phyloP scores from a whole-genome alignment of 2,329 filamentous ascomycete species.

The Phyllosticta citriasiana region DNA sequence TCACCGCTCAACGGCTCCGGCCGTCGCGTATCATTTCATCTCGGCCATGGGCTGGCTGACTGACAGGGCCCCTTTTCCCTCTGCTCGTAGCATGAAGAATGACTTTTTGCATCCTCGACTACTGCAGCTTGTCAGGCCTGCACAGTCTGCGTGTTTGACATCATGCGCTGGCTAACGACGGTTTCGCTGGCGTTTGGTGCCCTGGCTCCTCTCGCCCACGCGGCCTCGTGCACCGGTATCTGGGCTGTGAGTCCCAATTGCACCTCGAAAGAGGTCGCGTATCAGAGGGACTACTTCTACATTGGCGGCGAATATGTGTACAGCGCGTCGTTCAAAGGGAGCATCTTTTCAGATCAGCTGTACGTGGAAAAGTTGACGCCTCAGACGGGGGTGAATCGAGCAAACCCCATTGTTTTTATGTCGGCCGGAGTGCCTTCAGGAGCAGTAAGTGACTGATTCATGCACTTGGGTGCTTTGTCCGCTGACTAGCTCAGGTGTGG shows the following conservation, averaged over 20 bases:
- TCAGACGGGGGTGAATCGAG: constrained; percentile 14
- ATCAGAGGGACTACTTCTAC: constrained; percentile 18
- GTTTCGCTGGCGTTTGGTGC: neutral
- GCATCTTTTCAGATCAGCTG: constrained; percentile 35
- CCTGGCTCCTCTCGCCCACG: neutral
- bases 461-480: neutral
- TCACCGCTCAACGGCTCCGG: neutral
- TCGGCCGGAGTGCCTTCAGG: constrained; percentile 13
- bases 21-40: neutral
- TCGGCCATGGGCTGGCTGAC: neutral
- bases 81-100: neutral
- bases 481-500: constrained; percentile 29
- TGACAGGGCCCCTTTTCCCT: neutral
- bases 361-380: constrained; percentile 43
- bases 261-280: constrained; percentile 15
- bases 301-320: constrained; percentile 19
- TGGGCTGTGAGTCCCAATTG: constrained; percentile 13
- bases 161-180: neutral
- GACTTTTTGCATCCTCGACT: neutral
- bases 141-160: neutral
- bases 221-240: neutral
- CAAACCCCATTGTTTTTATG: constrained; percentile 18
- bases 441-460: constrained; percentile 1
- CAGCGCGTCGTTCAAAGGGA: constrained; percentile 12
- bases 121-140: neutral